phyloP scores from a whole-genome alignment of 1,139 yeast species.

The Lodderomyces theae region DNA sequence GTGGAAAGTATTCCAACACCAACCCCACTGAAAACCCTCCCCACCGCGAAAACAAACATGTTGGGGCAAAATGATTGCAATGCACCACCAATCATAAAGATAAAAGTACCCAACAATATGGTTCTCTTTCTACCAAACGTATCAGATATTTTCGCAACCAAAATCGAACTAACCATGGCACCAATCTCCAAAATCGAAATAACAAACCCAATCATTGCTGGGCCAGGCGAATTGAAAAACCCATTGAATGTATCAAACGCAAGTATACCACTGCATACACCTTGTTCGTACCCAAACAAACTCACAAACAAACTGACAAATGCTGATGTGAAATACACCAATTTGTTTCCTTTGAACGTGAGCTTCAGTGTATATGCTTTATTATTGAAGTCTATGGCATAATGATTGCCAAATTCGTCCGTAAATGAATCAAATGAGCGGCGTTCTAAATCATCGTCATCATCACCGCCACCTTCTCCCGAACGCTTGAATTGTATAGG shows the following conservation, averaged over 20 bases:
- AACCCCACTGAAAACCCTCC: slow-evolving; percentile 50
- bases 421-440: slow-evolving; percentile 7
- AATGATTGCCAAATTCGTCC: slow-evolving; percentile 38
- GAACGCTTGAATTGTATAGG: slow-evolving; percentile 10
- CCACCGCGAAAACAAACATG: slow-evolving; percentile 43
- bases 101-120: slow-evolving; percentile 45
- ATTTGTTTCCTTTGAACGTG: slow-evolving; percentile 37
- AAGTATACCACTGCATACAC: slow-evolving; percentile 78
- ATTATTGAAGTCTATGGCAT: slow-evolving; percentile 40
- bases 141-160: slow-evolving; percentile 49
- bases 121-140: slow-evolving; percentile 48
- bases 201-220: slow-evolving; percentile 48
- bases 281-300: slow-evolving; percentile 88
- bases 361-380: slow-evolving; percentile 32
- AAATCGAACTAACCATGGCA: slow-evolving; percentile 46
- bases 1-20: slow-evolving; percentile 55
- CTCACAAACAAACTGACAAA: slow-evolving; percentile 84
- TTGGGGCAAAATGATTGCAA: slow-evolving; percentile 47
- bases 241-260: slow-evolving; percentile 44
- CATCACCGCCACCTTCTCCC: slow-evolving; percentile 4
- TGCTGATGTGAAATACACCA: slow-evolving; percentile 73
- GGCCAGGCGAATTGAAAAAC: slow-evolving; percentile 45
- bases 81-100: slow-evolving; percentile 52
- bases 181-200: slow-evolving; percentile 54
- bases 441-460: slow-evolving; percentile 3